Conservation (phyloP, 176 grass and related monocot species). For the Paspalum notatum region DNA sequence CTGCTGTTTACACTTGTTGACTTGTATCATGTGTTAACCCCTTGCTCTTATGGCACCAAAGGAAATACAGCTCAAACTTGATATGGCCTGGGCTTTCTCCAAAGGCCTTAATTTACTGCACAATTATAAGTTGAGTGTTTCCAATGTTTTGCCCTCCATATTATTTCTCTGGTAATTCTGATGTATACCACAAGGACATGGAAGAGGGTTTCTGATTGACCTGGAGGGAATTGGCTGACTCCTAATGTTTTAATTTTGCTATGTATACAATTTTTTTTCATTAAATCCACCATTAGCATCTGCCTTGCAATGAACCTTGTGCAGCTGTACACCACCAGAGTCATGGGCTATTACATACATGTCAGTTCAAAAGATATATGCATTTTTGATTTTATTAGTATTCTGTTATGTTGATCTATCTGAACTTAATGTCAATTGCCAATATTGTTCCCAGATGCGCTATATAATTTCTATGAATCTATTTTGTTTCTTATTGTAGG, state of each 20-base stretch:
- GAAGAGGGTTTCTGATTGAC: neutral
- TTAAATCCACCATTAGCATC: neutral
- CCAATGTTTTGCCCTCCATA: neutral
- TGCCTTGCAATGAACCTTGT: neutral
- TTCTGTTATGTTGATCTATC: conserved; percentile 28
- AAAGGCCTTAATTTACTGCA: neutral
- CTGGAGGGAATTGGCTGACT: neutral
- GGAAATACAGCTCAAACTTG: neutral
- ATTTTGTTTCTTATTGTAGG: conserved; percentile 47
- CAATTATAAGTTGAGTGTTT: neutral
- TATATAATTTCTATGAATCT: conserved; percentile 30
- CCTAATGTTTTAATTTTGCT: neutral
- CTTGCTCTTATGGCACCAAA: neutral
- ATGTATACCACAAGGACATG: neutral
- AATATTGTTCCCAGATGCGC: neutral
- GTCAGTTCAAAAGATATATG: neutral
- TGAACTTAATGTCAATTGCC: conserved; percentile 12
- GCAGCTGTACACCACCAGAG: neutral
- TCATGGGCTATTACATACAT: neutral
- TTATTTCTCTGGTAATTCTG: neutral
- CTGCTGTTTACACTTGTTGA: neutral
- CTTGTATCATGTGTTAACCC: neutral
- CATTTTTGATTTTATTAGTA: neutral
- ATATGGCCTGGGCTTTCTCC: neutral
- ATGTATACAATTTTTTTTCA: neutral